Evolutionary conservation across 208 protist genomes (phyloP).

Genomic region (Trypanosoma rangeli): DNA sequence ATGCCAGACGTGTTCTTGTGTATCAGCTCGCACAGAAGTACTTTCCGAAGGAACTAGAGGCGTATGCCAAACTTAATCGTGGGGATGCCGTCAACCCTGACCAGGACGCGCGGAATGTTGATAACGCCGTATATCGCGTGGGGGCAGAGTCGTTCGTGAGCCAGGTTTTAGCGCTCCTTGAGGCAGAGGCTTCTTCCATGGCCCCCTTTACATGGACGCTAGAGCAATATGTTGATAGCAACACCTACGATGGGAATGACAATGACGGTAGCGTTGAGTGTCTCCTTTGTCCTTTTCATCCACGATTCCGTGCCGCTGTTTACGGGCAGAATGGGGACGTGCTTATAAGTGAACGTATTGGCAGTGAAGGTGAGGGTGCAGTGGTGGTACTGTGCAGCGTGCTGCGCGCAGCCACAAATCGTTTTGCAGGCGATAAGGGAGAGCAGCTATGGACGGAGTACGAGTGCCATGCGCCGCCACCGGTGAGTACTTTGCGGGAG

Average conservation of each 20-base stretch:
- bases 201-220: slow-evolving; percentile 68
- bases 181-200: slow-evolving; percentile 42
- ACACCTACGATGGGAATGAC: slow-evolving; percentile 12
- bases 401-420: slow-evolving; percentile 62
- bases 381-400: slow-evolving; percentile 65
- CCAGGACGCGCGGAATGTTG: slow-evolving; percentile 26
- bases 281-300: slow-evolving; percentile 41
- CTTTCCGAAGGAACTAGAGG: slow-evolving; percentile 74
- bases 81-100: slow-evolving; percentile 59
- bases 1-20: slow-evolving; percentile 65
- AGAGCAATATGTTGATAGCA: slow-evolving; percentile 22
- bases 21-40: slow-evolving; percentile 76
- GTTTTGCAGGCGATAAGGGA: slow-evolving; percentile 55
- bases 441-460: slow-evolving; percentile 85
- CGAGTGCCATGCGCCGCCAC: slow-evolving; percentile 60
- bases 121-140: slow-evolving; percentile 46
- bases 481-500: slow-evolving; percentile 34
- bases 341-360: slow-evolving; percentile 62
- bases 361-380: slow-evolving; percentile 45
- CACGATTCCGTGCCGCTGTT: slow-evolving; percentile 65
- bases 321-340: slow-evolving; percentile 69
- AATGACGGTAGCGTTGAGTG: slow-evolving; percentile 39
- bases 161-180: slow-evolving; percentile 67
- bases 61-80: slow-evolving; percentile 58
- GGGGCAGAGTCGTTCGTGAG: slow-evolving; percentile 49